Evolutionary conservation across 2,329 filamentous ascomycete species (phyloP), one percentile per base, ranked within the genome.

Genomic region (Hypoxylon sp.): DNA sequence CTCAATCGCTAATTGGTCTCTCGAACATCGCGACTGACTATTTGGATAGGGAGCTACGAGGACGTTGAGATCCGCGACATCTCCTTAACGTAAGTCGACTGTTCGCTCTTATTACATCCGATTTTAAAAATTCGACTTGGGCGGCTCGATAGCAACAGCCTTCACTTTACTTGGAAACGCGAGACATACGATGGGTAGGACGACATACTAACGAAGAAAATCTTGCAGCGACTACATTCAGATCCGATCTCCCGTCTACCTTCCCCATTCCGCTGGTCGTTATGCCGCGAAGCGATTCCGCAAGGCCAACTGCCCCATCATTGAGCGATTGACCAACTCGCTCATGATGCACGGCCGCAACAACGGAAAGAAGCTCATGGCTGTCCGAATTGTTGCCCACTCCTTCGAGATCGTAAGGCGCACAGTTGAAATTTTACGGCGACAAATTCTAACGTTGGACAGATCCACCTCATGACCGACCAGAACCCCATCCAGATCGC

Each of bases 341-440:
- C 91, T 99, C 83, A 99, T 99, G 96, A 98, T 98, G 95, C 97
- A 99, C 91, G 96, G 96, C 85, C 96, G 96, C 87, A 99, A 99
- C 93, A 99, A 97, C 92, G 96, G 96, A 86, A 99, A 99, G 92
- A 99, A 99, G 93, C 91, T 98, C 82, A 97, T 97, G 94, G 96
- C 96, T 81, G 95, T 98, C 84, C 94, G 96, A 86, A 99, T 99
- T 78, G 94, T 99, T 79, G 94, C 94, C 77, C 96, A 99, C 89
- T 85, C 95, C 79, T 99, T 99, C 86, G 96, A 99, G 89, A 99
- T 99, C 83, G 95, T 97, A 91, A 84, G 93, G 73, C 53, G 56
- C 55, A 63, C 63, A 41, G 29, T 30, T 29, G 58, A 60, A 37
- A 19, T 51, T 39, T 5, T 41, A 53, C 41, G 53, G 30, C 41